Conservation (phyloP, 352 stramenopile species). For the Blastocystis sp. region DNA sequence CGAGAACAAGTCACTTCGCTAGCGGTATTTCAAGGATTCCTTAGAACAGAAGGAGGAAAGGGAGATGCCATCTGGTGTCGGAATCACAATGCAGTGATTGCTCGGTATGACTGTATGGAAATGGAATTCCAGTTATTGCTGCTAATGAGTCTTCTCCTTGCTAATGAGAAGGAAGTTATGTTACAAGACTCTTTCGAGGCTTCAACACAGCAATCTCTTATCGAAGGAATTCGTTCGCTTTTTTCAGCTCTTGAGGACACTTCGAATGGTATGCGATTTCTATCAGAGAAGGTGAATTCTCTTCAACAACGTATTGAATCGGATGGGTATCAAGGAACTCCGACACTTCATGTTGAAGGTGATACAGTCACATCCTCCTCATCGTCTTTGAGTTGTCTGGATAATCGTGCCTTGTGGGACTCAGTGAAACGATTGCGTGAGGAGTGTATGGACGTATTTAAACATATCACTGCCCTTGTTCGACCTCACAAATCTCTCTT, state of each 20-base stretch:
- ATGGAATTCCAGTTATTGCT: constrained; percentile 28
- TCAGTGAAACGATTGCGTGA: background rate
- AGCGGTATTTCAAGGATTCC: background rate
- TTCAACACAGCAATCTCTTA: background rate
- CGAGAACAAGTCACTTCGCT: background rate
- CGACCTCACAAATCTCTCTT: constrained; percentile 3
- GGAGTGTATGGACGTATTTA: constrained; percentile 25
- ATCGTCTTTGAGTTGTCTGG: background rate
- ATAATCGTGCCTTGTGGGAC: constrained; percentile 27
- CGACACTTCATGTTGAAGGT: background rate
- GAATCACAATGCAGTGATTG: background rate
- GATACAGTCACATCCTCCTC: background rate
- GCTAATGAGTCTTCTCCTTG: background rate
- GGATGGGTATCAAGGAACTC: background rate
- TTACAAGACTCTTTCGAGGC: background rate
- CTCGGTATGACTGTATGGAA: background rate
- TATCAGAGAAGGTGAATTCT: background rate
- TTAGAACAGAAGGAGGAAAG: background rate
- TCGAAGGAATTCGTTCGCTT: background rate
- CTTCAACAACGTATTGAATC: background rate
- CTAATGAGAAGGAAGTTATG: background rate
- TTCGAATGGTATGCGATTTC: background rate
- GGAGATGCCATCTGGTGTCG: constrained; percentile 36
- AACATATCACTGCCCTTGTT: background rate
- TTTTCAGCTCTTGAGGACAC: background rate